phyloP scores from a whole-genome alignment of 2,329 filamentous ascomycete genomes.

The Curvularia sp. region DNA sequence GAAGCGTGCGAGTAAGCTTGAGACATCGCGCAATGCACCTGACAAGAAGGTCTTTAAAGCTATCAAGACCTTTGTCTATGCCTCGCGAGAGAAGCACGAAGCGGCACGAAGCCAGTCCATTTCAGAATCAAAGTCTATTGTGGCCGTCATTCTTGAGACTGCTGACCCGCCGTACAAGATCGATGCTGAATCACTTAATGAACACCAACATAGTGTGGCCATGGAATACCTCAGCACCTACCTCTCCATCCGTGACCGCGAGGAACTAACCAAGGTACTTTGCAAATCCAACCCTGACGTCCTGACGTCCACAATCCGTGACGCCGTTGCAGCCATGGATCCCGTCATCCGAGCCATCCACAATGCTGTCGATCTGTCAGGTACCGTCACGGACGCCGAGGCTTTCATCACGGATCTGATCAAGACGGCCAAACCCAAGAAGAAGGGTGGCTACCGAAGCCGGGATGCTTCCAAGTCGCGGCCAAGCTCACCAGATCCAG shows the following conservation, averaged over 20 bases:
- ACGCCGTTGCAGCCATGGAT: slow-evolving; percentile 72
- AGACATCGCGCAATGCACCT: slow-evolving; percentile 65
- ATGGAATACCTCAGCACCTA: slow-evolving; percentile 74
- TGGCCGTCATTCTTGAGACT: slow-evolving; percentile 68
- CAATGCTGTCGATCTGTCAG: slow-evolving; percentile 72
- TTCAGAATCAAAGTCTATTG: slow-evolving; percentile 65
- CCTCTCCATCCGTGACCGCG: slow-evolving; percentile 76
- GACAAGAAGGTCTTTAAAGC: slow-evolving; percentile 67
- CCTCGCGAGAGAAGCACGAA: slow-evolving; percentile 64
- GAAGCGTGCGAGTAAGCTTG: slow-evolving; percentile 68
- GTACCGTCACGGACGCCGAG: slow-evolving; percentile 71
- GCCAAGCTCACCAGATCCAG: slow-evolving; percentile 31
- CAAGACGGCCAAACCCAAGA: slow-evolving; percentile 56
- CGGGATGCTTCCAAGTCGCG: slow-evolving; percentile 32
- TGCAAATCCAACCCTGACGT: slow-evolving; percentile 75
- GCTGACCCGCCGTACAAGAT: slow-evolving; percentile 52
- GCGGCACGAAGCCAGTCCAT: slow-evolving; percentile 64
- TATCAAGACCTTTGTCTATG: slow-evolving; percentile 65
- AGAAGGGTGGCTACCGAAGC: slow-evolving; percentile 37
- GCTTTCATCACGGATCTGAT: slow-evolving; percentile 75
- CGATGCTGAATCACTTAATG: slow-evolving; percentile 57
- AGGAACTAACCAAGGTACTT: slow-evolving; percentile 69
- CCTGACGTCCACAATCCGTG: slow-evolving; percentile 71
- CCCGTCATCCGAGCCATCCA: slow-evolving; percentile 77
- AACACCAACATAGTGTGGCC: slow-evolving; percentile 68